phyloP scores from a whole-genome alignment of 2,329 filamentous ascomycete species.

The Xylaria sp. region DNA sequence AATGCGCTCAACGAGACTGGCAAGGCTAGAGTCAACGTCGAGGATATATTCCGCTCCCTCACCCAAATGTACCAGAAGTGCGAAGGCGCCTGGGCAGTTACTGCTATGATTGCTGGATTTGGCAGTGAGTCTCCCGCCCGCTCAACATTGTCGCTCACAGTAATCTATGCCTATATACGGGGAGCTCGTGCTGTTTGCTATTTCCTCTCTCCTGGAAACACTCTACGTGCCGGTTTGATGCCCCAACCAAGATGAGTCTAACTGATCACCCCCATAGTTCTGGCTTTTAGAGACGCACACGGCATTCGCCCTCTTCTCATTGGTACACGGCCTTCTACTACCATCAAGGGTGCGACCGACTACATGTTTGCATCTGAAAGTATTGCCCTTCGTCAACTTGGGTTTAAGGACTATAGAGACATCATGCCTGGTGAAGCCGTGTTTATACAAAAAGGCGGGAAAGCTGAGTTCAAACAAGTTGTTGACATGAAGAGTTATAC shows the following conservation, averaged over 20 bases:
- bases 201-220: neutral
- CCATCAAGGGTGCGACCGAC: slow-evolving; percentile 67
- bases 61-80: slow-evolving; percentile 79
- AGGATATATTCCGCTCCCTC: slow-evolving; percentile 81
- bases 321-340: slow-evolving; percentile 71
- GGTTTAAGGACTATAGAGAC: slow-evolving; percentile 75
- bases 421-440: slow-evolving; percentile 80
- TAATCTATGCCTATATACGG: neutral
- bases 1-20: slow-evolving; percentile 85
- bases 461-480: slow-evolving; percentile 77
- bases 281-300: slow-evolving; percentile 71
- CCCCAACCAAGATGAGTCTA: neutral
- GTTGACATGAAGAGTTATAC: slow-evolving; percentile 72
- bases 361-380: slow-evolving; percentile 88
- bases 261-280: slow-evolving; percentile 25
- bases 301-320: slow-evolving; percentile 83
- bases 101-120: slow-evolving; percentile 85
- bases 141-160: neutral
- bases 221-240: neutral
- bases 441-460: slow-evolving; percentile 77
- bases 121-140: slow-evolving; percentile 56
- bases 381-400: slow-evolving; percentile 77
- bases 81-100: slow-evolving; percentile 82
- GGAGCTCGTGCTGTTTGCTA: neutral
- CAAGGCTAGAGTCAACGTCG: slow-evolving; percentile 83